Base-by-base conservation (phyloP, 2,329 filamentous ascomycete genomes). In the Zymoseptoria brevis region DNA sequence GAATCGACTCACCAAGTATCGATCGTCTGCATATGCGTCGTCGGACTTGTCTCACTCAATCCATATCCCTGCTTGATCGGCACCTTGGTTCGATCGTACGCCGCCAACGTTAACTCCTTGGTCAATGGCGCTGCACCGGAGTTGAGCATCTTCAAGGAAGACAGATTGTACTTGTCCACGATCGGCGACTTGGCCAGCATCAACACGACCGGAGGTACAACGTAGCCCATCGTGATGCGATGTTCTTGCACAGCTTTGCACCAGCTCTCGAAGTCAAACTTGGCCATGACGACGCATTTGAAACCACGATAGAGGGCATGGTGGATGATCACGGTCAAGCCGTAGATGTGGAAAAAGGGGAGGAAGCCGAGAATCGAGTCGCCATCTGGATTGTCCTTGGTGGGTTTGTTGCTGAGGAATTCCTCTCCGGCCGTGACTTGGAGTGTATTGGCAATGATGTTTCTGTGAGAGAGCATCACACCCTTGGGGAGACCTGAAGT, bases 51-150 rank as follows among this genome's bases (percentile, higher is more conserved):
- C 77, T 97, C 93, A 4, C 86, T 90, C 4, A 97, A 80, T 0
- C 93, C 93, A 70, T 96, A 97, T 19, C 89, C 92, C 75, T 97
- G 93, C 79, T 96, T 96, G 61, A 96, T 85, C 1, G 87, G 87
- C 19, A 95, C 80, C 55, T 85, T 85, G 60, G 94, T 83, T 7
- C 91, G 84, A 19, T 82, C 75, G 78, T 89, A 89, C 2, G 94
- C 83, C 8, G 84, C 82, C 57, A 90, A 84, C 1, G 93, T 88
- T 1, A 97, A 81, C 63, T 96, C 90, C 30, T 80, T 78, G 0
- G 90, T 93, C 49, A 96, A 77, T 0, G 93, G 93, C 0, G 93
- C 92, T 0, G 92, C 93, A 22, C 89, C 93, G 0, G 85, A 92
- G 75, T 91, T 94, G 79, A 96, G 79, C 83, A 92, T 92, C 52